Base-by-base conservation (phyloP, 441 rosid species). In the Bruguiera hainesii region DNA sequence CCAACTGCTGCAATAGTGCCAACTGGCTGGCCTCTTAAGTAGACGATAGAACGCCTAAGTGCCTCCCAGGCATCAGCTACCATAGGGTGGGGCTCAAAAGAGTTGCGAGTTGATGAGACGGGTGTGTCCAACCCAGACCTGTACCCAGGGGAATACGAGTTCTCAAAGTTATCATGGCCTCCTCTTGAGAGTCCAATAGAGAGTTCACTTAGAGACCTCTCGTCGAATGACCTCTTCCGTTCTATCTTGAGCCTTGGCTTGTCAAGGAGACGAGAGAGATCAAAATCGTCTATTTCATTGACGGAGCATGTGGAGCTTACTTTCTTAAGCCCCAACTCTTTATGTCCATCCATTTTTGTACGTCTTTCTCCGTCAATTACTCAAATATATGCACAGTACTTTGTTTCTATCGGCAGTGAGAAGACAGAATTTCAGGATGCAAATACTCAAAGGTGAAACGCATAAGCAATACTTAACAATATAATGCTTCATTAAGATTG, bases 61-160 rank as follows among this genome's bases (percentile, higher is more conserved):
- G 98, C 89, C 55, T 93, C 97, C 98, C 97, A 93, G 4, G 98
- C 97, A 16, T 93, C 98, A 28, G 92, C 94, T 67, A 90, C 86
- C 97, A 90, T 93, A 1, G 98, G 96, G 55, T 89, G 98, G 8
- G 96, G 85, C 67, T 93, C 97, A 58, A 90, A 90, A 29, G 88
- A 86, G 84, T 87, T 87, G 70, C 90, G 83, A 56, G 96, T 61
- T 0, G 84, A 87, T 1, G 98, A 93, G n/a, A 76, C 80, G 5
- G 98, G 97, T 0, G 97, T 87, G 66, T 87, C 84, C 28, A 85
- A 75, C 57, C 85, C 94, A 1, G 97, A 93, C 83, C 92, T 81
- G 53, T 83, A 84, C 51, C 94, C 84, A 0, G 96, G 97, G 0
- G 96, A 89, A 68, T 83, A 79, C 1, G 86, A 81, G 73, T 73